These are phyloP conservation scores for Venturia effusa DNA, from an alignment of 2,329 filamentous ascomycete species.

Conservation along the genomic window DNA sequence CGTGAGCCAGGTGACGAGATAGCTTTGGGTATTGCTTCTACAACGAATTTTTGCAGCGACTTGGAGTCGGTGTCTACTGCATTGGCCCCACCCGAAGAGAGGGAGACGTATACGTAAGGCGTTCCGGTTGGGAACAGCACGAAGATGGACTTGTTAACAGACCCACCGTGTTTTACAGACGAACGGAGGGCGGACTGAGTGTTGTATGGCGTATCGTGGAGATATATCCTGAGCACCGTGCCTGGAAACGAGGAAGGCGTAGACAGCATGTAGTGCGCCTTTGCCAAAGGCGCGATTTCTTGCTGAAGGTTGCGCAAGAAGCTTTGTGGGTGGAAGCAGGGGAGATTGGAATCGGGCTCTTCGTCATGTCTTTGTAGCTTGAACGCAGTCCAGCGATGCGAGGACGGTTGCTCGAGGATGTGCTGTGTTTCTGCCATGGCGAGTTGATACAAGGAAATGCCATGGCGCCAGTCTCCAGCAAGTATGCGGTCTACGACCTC, in stretches of 20 bases:
- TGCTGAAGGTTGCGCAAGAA: conserved; percentile 68
- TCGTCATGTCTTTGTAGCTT: conserved; percentile 24
- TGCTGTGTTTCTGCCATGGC: conserved; percentile 44
- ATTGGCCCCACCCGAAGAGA: conserved; percentile 29
- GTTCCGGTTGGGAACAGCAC: conserved; percentile 74
- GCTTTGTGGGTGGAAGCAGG: conserved; percentile 68
- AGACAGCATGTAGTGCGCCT: conserved; percentile 73
- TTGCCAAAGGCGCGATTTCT: conserved; percentile 66
- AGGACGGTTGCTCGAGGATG: conserved; percentile 40
- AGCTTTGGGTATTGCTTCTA: conserved; percentile 73
- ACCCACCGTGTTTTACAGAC: conserved; percentile 9
- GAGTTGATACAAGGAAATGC: conserved; percentile 43
- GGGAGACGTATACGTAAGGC: conserved; percentile 59
- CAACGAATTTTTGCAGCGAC: conserved; percentile 41
- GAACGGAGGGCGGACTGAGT: conserved; percentile 24
- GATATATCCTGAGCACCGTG: conserved; percentile 65
- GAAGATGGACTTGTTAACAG: conserved; percentile 62
- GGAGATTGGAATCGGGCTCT: conserved; percentile 35
- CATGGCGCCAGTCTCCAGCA: conserved; percentile 46
- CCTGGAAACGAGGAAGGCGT: conserved; percentile 59
- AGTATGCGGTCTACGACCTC: conserved; percentile 46
- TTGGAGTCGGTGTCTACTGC: conserved; percentile 12
- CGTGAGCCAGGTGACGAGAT: conserved; percentile 64
- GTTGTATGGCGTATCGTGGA: conserved; percentile 73
- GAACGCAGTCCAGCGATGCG: conserved; percentile 43